Conservation (phyloP, 208 protist genomes). For the Crithidia sp. region DNA sequence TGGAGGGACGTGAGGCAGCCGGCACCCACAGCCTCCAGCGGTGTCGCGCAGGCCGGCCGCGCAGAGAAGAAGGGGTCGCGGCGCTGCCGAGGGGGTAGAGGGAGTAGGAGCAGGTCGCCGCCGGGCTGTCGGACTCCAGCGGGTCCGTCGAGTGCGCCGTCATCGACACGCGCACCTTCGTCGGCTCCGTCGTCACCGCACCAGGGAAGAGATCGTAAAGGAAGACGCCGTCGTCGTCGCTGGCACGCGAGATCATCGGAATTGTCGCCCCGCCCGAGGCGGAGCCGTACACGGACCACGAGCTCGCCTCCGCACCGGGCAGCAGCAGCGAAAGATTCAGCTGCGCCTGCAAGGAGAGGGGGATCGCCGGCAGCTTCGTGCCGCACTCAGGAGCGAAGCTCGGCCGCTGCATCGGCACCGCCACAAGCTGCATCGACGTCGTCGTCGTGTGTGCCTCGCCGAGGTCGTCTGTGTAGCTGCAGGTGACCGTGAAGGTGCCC, state of each 20-base stretch:
- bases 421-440: slow-evolving; percentile 26
- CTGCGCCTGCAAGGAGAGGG: slow-evolving; percentile 34
- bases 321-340: slow-evolving; percentile 32
- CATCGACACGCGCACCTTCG: slow-evolving; percentile 26
- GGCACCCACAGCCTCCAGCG: slow-evolving; percentile 20
- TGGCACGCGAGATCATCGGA: slow-evolving; percentile 15
- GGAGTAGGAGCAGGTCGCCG: slow-evolving; percentile 36
- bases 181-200: not conserved
- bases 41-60: slow-evolving; percentile 26
- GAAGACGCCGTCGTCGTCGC: slow-evolving; percentile 19
- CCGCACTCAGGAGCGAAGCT: slow-evolving; percentile 47
- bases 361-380: slow-evolving; percentile 38
- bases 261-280: slow-evolving; percentile 17
- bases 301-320: slow-evolving; percentile 22
- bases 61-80: slow-evolving; percentile 45
- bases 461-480: slow-evolving; percentile 59
- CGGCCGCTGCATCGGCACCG: slow-evolving; percentile 40
- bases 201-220: slow-evolving; percentile 29
- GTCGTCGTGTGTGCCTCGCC: slow-evolving; percentile 24
- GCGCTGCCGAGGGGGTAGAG: slow-evolving; percentile 36
- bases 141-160: slow-evolving; percentile 42
- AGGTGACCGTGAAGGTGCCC: slow-evolving; percentile 51
- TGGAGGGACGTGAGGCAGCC: slow-evolving; percentile 34
- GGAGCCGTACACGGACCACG: slow-evolving; percentile 27
- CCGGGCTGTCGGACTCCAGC: slow-evolving; percentile 45